Conservation (phyloP, 2,329 filamentous ascomycete species). For the Xylaria arbuscula region DNA sequence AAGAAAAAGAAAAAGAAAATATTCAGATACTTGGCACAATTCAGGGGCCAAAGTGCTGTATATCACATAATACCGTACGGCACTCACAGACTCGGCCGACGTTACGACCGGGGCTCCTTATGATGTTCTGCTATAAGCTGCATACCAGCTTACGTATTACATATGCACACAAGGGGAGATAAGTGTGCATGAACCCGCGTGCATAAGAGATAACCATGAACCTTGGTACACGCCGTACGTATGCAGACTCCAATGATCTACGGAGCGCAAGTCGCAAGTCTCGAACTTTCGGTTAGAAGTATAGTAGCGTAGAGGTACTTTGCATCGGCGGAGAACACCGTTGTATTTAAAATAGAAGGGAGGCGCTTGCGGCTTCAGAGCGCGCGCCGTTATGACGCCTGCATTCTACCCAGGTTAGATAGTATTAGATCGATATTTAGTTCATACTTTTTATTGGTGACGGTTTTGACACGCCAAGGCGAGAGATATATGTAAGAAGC, state of each 20-base stretch:
- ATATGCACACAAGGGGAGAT: conserved; percentile 22
- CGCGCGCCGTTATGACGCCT: neutral
- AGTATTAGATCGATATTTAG: neutral
- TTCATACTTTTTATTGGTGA: neutral
- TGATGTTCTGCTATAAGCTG: conserved; percentile 19
- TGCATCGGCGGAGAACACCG: neutral
- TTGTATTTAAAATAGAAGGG: conserved; percentile 17
- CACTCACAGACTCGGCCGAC: neutral
- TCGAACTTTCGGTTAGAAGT: conserved; percentile 8
- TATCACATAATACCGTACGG: neutral
- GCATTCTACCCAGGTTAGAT: neutral
- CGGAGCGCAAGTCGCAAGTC: conserved; percentile 17
- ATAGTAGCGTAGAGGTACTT: conserved; percentile 16
- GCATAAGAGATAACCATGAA: conserved; percentile 14
- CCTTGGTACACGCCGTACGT: conserved; percentile 12
- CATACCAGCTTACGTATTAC: conserved; percentile 31
- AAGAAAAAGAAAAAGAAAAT: neutral
- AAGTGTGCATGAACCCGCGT: conserved; percentile 34
- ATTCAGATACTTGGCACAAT: conserved; percentile 18
- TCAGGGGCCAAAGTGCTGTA: neutral
- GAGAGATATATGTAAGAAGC: neutral
- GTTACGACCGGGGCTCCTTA: neutral
- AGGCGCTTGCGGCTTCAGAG: neutral
- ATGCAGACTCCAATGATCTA: conserved; percentile 26
- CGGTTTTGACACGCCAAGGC: neutral